Conservation (phyloP, 345 rosid species). For the Citrus medica region DNA sequence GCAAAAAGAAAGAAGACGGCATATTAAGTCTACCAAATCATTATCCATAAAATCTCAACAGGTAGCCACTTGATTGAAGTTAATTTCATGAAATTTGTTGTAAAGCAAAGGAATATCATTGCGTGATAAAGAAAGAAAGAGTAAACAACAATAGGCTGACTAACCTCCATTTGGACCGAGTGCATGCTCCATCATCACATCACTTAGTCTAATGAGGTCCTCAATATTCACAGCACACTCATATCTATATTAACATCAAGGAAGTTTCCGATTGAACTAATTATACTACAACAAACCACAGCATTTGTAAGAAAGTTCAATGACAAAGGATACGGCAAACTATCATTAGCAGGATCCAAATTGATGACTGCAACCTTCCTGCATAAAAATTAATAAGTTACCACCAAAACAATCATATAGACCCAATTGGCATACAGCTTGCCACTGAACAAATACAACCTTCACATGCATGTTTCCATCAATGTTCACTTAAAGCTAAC, state of each 20-base stretch:
- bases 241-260: slow-evolving; percentile 60
- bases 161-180: slow-evolving; percentile 98
- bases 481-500: neutral
- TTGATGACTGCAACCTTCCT: slow-evolving; percentile 93
- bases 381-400: slow-evolving; percentile 11
- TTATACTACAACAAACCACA: neutral
- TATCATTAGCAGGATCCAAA: slow-evolving; percentile 93
- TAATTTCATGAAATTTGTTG: neutral
- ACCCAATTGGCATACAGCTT: neutral
- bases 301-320: neutral
- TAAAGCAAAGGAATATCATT: neutral
- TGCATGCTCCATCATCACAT: slow-evolving; percentile 78
- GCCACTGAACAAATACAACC: neutral
- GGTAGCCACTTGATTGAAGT: neutral
- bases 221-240: slow-evolving; percentile 86
- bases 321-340: slow-evolving; percentile 74
- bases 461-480: neutral
- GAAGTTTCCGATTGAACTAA: slow-evolving; percentile 7
- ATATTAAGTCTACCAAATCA: neutral
- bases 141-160: neutral
- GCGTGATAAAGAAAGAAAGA: neutral
- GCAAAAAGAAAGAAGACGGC: neutral
- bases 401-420: neutral
- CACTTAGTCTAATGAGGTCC: slow-evolving; percentile 74
- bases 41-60: neutral